These are phyloP conservation scores for Solidago caesia DNA, from an alignment of 129 eudicot species.

Conservation along the genomic window DNA sequence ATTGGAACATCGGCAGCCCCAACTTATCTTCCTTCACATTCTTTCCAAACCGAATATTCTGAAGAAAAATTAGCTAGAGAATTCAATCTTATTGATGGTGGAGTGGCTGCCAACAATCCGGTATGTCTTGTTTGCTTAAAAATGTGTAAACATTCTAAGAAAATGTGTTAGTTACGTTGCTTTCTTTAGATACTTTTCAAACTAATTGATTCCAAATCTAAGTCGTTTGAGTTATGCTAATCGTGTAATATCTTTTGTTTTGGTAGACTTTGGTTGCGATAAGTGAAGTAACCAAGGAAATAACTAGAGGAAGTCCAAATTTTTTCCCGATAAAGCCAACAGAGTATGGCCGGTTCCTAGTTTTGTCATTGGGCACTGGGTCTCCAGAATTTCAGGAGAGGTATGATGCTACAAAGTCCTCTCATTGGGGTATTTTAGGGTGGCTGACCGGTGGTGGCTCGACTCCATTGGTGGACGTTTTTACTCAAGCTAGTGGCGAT, in stretches of 20 bases:
- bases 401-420: conserved; percentile 31
- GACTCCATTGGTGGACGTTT: conserved; percentile 32
- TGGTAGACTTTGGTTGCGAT: conserved; percentile 42
- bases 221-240: neutral
- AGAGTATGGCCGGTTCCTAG: conserved; percentile 35
- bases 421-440: conserved; percentile 48
- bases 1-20: conserved; percentile 55
- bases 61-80: conserved; percentile 21
- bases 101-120: conserved; percentile 47
- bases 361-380: conserved; percentile 55
- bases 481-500: conserved; percentile 34
- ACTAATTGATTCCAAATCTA: no score
- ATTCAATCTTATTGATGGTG: conserved; percentile 61
- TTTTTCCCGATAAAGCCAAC: conserved; percentile 15
- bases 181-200: no score
- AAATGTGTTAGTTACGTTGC: no score
- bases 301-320: conserved; percentile 25
- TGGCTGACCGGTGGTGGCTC: conserved; percentile 43
- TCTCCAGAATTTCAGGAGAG: conserved; percentile 31
- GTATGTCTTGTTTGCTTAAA: conserved; percentile 4
- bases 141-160: neutral
- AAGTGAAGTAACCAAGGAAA: conserved; percentile 36
- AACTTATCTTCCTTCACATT: conserved; percentile 43
- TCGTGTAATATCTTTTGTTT: neutral
- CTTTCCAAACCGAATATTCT: conserved; percentile 27